Conservation (phyloP, 2,329 filamentous ascomycete genomes). For the Rutstroemia sydowiana region DNA sequence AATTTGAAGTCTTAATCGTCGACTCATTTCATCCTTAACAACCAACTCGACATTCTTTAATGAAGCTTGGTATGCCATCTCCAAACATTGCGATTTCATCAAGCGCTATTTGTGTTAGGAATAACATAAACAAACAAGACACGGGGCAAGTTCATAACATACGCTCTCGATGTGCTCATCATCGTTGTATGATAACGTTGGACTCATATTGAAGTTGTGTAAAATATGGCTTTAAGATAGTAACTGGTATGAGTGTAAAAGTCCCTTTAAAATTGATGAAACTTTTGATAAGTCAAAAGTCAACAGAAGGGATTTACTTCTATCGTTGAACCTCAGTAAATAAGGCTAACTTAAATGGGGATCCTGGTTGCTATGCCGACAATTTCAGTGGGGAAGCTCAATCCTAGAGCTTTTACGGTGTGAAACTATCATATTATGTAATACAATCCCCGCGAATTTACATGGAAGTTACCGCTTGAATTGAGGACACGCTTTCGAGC, state of each 20-base stretch:
- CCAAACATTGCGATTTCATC: conserved; percentile 40
- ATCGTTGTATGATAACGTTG: conserved; percentile 24
- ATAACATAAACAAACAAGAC: not conserved
- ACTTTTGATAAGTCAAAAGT: not conserved
- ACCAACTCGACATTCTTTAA: conserved; percentile 60
- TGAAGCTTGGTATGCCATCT: conserved; percentile 62
- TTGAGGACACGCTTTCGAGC: conserved; percentile 11
- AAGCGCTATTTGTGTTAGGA: conserved; percentile 20
- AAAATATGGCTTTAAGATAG: not conserved
- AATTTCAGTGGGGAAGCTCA: too few species aligned
- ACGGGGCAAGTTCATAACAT: conserved; percentile 3
- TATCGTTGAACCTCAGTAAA: too few species aligned
- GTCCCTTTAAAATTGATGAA: not conserved
- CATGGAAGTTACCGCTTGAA: conserved; percentile 9
- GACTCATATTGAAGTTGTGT: conserved; percentile 22
- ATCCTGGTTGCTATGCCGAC: conserved; percentile 4
- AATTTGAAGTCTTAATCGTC: conserved; percentile 61
- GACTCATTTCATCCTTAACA: conserved; percentile 65
- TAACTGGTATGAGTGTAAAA: not conserved
- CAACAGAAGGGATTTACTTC: conserved; percentile 7
- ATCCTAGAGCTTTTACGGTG: not conserved
- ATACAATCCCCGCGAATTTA: conserved; percentile 3
- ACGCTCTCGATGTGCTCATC: conserved; percentile 25
- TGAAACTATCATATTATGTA: not conserved
- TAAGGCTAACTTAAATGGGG: not conserved